Percentiles rank a stretch among this genome's conserved stretches.
These are phyloP conservation scores for Dysphania ambrosioides DNA, from an alignment of 148 eudicot species.

Conservation along the genomic window DNA sequence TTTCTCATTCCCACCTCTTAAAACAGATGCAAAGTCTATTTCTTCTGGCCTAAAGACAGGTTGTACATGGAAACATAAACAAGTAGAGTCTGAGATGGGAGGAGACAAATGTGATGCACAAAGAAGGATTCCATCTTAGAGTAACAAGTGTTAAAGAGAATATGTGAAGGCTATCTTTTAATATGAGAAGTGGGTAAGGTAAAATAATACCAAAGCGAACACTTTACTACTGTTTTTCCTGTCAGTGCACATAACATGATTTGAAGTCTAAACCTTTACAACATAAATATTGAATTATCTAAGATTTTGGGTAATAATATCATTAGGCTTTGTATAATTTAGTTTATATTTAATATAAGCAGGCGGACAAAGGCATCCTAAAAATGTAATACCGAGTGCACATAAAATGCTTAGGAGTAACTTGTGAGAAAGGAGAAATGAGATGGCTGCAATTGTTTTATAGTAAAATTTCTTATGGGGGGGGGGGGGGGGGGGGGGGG, in stretches of 20 bases:
- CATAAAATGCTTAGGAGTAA: conserved; percentile 20
- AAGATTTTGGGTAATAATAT: no score
- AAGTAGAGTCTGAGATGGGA: conserved; percentile 13
- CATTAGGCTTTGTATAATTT: no score
- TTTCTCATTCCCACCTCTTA: conserved; percentile 2
- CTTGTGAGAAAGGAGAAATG: conserved; percentile 34
- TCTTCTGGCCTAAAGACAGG: conserved; percentile 33
- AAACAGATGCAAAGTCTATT: conserved; percentile 25
- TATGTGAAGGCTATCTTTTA: conserved; percentile 10
- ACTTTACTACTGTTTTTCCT: background rate
- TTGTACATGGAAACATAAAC: conserved; percentile 33
- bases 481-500: conserved; percentile 14
- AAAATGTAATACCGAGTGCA: no score
- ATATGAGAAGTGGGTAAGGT: background rate
- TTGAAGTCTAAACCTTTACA: background rate
- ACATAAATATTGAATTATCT: no score
- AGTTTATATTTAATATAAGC: no score
- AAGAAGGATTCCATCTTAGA: conserved; percentile 23
- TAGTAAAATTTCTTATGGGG: background rate
- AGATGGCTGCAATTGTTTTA: conserved; percentile 35
- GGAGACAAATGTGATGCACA: conserved; percentile 24
- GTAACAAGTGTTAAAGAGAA: conserved; percentile 14
- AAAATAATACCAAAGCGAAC: background rate
- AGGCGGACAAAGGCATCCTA: no score
- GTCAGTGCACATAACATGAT: background rate